Evolutionary conservation across 1,284 basidiomycete species (phyloP).

Genomic region (Malassezia yamatoensis): DNA sequence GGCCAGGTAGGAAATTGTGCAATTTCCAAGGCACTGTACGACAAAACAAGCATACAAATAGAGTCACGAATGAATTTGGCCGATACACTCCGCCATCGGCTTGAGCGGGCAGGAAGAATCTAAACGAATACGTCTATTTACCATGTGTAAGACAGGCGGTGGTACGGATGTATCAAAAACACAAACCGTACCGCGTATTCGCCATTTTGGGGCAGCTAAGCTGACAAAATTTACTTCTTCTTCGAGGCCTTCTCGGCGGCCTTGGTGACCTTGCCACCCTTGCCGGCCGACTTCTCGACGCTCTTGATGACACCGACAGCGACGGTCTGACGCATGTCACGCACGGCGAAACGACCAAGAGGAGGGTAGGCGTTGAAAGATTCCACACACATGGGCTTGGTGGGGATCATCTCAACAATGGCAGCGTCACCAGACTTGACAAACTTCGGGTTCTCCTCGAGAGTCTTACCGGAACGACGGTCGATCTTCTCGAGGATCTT

Average conservation of each 20-base stretch:
- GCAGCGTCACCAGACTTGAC: constrained; percentile 59
- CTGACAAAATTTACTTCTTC: constrained; percentile 36
- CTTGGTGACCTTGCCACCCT: constrained; percentile 65
- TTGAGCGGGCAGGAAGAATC: constrained; percentile 6
- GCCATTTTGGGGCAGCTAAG: constrained; percentile 14
- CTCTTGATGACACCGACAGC: constrained; percentile 90
- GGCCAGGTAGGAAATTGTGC: no score
- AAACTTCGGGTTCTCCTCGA: constrained; percentile 84
- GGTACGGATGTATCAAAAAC: background rate
- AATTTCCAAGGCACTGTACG: background rate
- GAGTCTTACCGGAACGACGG: constrained; percentile 77
- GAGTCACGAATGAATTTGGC: constrained; percentile 1
- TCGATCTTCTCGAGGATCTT: constrained; percentile 99
- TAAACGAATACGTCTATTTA: constrained; percentile 6
- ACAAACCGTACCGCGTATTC: background rate
- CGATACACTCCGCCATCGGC: constrained; percentile 17
- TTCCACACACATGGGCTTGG: constrained; percentile 98
- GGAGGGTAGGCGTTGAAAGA: constrained; percentile 96
- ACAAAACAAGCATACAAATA: background rate
- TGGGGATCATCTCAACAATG: constrained; percentile 93
- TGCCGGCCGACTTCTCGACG: constrained; percentile 23
- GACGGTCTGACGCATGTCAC: constrained; percentile 51
- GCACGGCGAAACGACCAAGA: constrained; percentile 82
- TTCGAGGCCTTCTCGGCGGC: constrained; percentile 76
- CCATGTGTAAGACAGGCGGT: background rate